Conservation (phyloP, 2,329 filamentous ascomycete species). For the Clarireedia paspali region DNA sequence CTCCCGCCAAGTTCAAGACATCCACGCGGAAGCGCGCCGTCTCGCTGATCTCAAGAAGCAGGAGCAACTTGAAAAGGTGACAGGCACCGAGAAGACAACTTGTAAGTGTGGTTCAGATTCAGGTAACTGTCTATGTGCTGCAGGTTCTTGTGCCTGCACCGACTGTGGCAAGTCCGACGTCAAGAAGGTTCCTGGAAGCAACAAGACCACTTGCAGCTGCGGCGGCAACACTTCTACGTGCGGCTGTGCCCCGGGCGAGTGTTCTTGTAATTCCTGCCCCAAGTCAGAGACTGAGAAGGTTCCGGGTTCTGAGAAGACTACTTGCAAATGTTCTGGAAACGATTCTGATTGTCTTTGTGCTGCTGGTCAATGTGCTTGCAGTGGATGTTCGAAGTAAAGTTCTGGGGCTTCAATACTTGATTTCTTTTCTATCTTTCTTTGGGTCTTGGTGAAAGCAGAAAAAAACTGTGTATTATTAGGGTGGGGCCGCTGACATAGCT, state of each 20-base stretch:
- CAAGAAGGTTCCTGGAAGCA: slow-evolving; percentile 29
- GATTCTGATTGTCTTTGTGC: slow-evolving; percentile 30
- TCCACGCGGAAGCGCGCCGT: slow-evolving; percentile 83
- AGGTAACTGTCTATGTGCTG: slow-evolving; percentile 36
- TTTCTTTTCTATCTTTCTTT: slow-evolving; percentile 12
- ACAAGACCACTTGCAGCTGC: slow-evolving; percentile 36
- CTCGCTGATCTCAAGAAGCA: slow-evolving; percentile 81
- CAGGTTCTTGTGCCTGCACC: slow-evolving; percentile 39
- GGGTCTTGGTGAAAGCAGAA: not conserved
- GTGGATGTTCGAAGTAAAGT: slow-evolving; percentile 19
- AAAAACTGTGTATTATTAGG: slow-evolving; percentile 13
- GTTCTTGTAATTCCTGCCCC: slow-evolving; percentile 32
- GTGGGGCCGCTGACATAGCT: slow-evolving; percentile 18
- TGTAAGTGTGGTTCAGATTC: slow-evolving; percentile 40
- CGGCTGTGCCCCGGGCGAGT: slow-evolving; percentile 32
- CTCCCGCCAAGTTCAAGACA: slow-evolving; percentile 85
- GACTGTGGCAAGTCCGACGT: slow-evolving; percentile 40
- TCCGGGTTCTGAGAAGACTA: slow-evolving; percentile 31
- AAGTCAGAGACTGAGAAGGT: slow-evolving; percentile 33
- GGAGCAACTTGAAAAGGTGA: slow-evolving; percentile 35
- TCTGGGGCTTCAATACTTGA: not conserved
- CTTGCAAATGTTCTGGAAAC: slow-evolving; percentile 31
- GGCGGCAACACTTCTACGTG: slow-evolving; percentile 32
- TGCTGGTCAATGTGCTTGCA: slow-evolving; percentile 25
- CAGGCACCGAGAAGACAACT: slow-evolving; percentile 33